Conservation (phyloP, 1,284 basidiomycete genomes). For the Pseudozyma flocculosa region DNA sequence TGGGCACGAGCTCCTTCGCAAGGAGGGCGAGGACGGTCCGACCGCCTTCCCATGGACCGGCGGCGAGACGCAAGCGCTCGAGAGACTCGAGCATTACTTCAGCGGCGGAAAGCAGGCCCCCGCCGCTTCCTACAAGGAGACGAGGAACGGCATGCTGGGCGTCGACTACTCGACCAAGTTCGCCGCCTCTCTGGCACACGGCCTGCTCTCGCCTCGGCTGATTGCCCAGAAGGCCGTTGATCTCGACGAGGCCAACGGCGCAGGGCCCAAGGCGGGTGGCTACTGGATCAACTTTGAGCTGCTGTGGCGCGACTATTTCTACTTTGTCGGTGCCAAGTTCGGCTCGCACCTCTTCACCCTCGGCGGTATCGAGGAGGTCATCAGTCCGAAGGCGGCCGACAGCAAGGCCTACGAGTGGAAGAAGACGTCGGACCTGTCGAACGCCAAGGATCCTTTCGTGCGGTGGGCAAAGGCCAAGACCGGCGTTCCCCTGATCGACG, state of each 20-base stretch:
- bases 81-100: conserved; percentile 42
- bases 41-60: conserved; percentile 45
- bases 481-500: conserved; percentile 50
- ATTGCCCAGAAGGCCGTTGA: conserved; percentile 35
- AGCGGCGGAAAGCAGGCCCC: conserved; percentile 12
- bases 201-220: conserved; percentile 38
- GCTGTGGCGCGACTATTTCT: conserved; percentile 60
- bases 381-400: conserved; percentile 24
- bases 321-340: conserved; percentile 45
- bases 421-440: conserved; percentile 7
- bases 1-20: conserved; percentile 17
- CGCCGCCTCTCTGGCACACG: conserved; percentile 44
- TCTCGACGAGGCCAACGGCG: conserved; percentile 18
- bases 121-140: conserved; percentile 42
- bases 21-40: conserved; percentile 9
- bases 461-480: conserved; percentile 36
- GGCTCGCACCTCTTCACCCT: conserved; percentile 42
- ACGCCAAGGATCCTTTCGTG: conserved; percentile 33
- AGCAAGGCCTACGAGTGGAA: conserved; percentile 43
- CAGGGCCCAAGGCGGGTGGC: conserved; percentile 26
- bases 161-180: conserved; percentile 47
- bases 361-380: conserved; percentile 37
- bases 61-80: conserved; percentile 45
- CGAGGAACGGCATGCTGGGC: conserved; percentile 44
- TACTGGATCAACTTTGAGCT: conserved; percentile 54